phyloP scores from a whole-genome alignment of 345 rosid genomes.

The Erodium maritimum region DNA sequence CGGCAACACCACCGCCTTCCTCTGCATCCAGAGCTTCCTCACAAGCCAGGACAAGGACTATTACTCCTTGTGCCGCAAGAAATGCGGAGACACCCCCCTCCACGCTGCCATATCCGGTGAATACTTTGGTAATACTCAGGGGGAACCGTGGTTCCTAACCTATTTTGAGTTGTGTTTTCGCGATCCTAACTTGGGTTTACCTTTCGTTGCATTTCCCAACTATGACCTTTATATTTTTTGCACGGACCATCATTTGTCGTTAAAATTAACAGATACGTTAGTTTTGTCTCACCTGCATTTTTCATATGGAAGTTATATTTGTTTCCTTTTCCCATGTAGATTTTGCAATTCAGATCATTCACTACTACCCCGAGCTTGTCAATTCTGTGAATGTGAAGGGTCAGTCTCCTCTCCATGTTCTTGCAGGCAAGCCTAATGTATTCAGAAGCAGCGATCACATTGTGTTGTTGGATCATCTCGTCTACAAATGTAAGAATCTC shows the following conservation, averaged over 20 bases:
- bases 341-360: constrained; percentile 39
- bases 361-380: constrained; percentile 10
- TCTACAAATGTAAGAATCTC: constrained; percentile 28
- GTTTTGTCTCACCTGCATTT: too few relatives aligned
- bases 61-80: constrained; percentile 10
- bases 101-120: constrained; percentile 26
- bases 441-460: constrained; percentile 33
- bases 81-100: constrained; percentile 24
- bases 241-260: too few relatives aligned
- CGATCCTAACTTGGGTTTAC: too few relatives aligned
- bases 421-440: constrained; percentile 29
- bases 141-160: too few relatives aligned
- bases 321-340: constrained; percentile 12
- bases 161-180: too few relatives aligned
- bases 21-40: constrained; percentile 12
- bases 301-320: background rate
- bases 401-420: constrained; percentile 29
- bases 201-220: too few relatives aligned
- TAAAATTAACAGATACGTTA: too few relatives aligned
- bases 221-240: too few relatives aligned
- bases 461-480: constrained; percentile 3
- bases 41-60: constrained; percentile 3
- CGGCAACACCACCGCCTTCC: constrained; percentile 28
- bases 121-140: constrained; percentile 20
- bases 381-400: constrained; percentile 19